Base-by-base conservation (phyloP, 2,329 filamentous ascomycete species). In the Tolypocladium tropicale region DNA sequence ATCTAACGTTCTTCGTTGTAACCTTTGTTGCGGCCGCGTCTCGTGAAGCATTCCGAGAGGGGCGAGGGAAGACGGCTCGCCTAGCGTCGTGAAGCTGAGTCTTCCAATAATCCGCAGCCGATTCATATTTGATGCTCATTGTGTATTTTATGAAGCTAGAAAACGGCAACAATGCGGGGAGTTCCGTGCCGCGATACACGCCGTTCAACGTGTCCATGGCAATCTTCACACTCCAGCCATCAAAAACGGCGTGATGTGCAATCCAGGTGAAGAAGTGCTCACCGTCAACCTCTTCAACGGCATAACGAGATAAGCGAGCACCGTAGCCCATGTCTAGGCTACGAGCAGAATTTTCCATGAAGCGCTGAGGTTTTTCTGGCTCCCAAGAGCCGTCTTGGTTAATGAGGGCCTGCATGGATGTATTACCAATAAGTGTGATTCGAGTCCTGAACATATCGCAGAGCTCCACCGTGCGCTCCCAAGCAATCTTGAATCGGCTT, bases 201-300 rank as follows among this genome's bases (percentile, higher is more conserved):
- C 49, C 28, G 9, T 55, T 30, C 10, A 64, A 37, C 0, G 43
- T 39, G 14, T 54, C 50, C n/a, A 59, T 16, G 16, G 60, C 52
- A 0, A 61, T 52, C 10, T 36, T 46, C 48, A 61, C 28, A 10
- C 60, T 62, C 63, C 62, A 65, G 16, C 65, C 66, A 41, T 68
- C 67, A 30, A 67, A 64, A 0, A 67, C 32, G 5, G 65, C 58
- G 30, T 68, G 67, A 30, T 68, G 67, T 2, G 58, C 55, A 2
- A 61, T 64, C 55, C 61, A 64, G 3, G 63, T 57, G n/a, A 69
- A 64, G 14, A 34, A 65, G 3, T n/a, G 3, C 18, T 25, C 23
- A 7, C 14, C 32, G 16, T 36, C 21, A 2, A n/a, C 32, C 2
- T 36, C 25, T 25, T 21, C 21, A 49, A 49, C 6, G 10, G 53